Evolutionary conservation across 345 rosid species (phyloP).

Genomic region (Barbarea vulgaris): DNA sequence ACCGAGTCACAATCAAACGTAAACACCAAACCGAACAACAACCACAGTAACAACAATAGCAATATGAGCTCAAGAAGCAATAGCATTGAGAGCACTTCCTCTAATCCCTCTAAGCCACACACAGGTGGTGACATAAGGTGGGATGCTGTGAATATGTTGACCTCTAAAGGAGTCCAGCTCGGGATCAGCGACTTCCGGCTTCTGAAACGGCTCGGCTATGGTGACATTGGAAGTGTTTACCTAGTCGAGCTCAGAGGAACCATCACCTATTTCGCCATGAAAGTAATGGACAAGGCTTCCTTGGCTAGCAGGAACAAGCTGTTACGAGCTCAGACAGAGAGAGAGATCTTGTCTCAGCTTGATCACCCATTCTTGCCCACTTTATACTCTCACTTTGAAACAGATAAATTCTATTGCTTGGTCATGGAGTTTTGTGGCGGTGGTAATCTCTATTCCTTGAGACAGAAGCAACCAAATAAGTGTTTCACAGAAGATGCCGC

Average conservation of each 20-base stretch:
- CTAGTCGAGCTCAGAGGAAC: conserved; percentile 77
- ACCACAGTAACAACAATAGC: conserved; percentile 29
- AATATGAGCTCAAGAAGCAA: conserved; percentile 50
- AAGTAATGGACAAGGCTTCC: conserved; percentile 78
- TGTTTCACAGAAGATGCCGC: conserved; percentile 73
- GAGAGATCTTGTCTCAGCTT: conserved; percentile 67
- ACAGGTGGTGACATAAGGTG: conserved; percentile 86
- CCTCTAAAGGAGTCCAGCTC: conserved; percentile 51
- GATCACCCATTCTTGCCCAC: conserved; percentile 77
- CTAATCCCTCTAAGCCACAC: conserved; percentile 69
- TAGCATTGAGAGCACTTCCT: conserved; percentile 68
- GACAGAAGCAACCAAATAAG: conserved; percentile 74
- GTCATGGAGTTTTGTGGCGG: conserved; percentile 85
- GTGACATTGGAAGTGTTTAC: conserved; percentile 85
- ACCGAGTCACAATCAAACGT: conserved; percentile 18
- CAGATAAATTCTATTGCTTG: conserved; percentile 65
- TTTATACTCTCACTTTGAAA: conserved; percentile 67
- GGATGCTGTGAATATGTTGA: conserved; percentile 71
- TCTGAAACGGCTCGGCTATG: conserved; percentile 83
- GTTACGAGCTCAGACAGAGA: conserved; percentile 65
- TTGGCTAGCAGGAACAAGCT: conserved; percentile 88
- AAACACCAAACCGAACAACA: conserved; percentile 22
- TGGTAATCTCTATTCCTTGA: conserved; percentile 74
- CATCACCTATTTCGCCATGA: conserved; percentile 71
- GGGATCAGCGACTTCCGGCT: conserved; percentile 78